Evolutionary conservation across 2,329 filamentous ascomycete species (phyloP).

Genomic region (Apiospora marii): DNA sequence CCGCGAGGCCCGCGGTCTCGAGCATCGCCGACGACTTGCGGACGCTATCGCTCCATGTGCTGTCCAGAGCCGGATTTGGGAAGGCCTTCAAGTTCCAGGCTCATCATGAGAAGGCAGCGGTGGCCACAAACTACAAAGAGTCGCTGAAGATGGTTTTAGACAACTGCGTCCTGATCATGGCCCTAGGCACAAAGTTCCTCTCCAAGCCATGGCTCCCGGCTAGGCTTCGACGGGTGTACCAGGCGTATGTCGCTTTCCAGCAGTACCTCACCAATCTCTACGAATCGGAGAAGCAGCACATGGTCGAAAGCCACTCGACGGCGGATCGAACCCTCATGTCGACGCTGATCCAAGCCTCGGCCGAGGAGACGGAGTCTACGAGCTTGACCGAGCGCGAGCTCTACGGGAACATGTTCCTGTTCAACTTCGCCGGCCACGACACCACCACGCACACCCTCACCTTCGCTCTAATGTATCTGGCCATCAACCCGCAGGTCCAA

Average conservation of each 20-base stretch:
- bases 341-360: constrained; percentile 33
- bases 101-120: constrained; percentile 33
- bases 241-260: constrained; percentile 39
- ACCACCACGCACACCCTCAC: constrained; percentile 55
- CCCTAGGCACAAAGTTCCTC: constrained; percentile 35
- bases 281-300: constrained; percentile 39
- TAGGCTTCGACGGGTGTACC: constrained; percentile 31
- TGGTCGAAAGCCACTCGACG: constrained; percentile 24
- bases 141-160: constrained; percentile 40
- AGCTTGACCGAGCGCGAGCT: constrained; percentile 51
- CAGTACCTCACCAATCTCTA: constrained; percentile 41
- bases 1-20: constrained; percentile 30
- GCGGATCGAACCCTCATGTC: constrained; percentile 31
- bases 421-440: constrained; percentile 59
- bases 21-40: constrained; percentile 37
- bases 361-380: constrained; percentile 35
- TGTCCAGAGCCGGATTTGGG: constrained; percentile 41
- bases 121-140: constrained; percentile 36
- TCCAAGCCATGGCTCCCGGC: constrained; percentile 34
- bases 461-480: constrained; percentile 52
- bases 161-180: constrained; percentile 42
- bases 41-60: constrained; percentile 40
- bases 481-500: constrained; percentile 52
- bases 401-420: constrained; percentile 54
- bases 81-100: constrained; percentile 42